Evolutionary conservation across 192 early-diverging fungal genomes (phyloP).

Genomic region (Coemansia sp.): DNA sequence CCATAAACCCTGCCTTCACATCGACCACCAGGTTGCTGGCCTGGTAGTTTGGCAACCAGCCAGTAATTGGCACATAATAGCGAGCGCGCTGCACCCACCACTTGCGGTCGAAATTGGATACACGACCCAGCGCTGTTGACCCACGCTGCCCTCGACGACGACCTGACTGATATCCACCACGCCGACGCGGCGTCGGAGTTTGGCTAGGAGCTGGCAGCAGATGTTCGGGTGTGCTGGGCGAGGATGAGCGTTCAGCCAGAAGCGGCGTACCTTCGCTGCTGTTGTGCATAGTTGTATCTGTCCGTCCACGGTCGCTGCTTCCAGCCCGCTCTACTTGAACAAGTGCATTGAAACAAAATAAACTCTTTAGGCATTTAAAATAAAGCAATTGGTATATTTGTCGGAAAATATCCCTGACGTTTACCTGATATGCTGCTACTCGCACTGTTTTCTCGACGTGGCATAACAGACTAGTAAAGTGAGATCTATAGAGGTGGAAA

Average conservation of each 20-base stretch:
- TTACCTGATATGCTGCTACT: constrained; percentile 2
- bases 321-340: neutral
- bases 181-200: neutral
- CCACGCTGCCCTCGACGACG: constrained; percentile 12
- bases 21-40: constrained; percentile 66
- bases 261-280: constrained; percentile 28
- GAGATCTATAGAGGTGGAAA: constrained; percentile 1
- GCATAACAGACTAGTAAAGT: neutral
- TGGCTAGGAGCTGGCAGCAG: constrained; percentile 29
- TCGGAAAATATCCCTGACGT: too few species aligned
- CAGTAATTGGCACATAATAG: constrained; percentile 92
- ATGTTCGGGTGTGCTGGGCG: constrained; percentile 11
- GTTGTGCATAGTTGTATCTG: neutral
- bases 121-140: constrained; percentile 8
- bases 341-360: neutral
- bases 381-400: too few species aligned
- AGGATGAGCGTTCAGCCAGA: constrained; percentile 13
- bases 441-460: neutral
- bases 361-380: too few species aligned
- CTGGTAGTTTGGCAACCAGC: constrained; percentile 88
- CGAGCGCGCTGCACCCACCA: constrained; percentile 62
- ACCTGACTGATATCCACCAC: constrained; percentile 2
- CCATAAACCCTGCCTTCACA: constrained; percentile 82
- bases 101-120: neutral
- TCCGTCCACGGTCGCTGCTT: neutral